Base-by-base conservation (phyloP, 768 basidiomycete genomes). In the Suillus weaverae region DNA sequence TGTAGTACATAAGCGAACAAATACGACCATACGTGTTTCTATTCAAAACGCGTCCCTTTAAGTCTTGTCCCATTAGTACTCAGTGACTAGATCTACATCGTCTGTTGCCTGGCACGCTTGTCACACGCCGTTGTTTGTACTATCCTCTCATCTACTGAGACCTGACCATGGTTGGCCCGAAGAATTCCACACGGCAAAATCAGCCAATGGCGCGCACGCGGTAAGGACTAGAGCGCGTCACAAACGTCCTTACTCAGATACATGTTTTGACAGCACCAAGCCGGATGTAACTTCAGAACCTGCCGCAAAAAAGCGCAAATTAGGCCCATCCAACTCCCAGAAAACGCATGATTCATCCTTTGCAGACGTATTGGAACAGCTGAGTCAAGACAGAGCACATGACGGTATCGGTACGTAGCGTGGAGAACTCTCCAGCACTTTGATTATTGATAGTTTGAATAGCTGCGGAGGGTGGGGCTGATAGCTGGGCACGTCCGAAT, bases 391-490 rank as follows among this genome's bases (percentile, higher is more conserved):
- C 16, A 51, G 14, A 62, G 72, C 81, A 44, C 78, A 72, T 8
- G 81, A 80, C 54, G 78, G 78, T 1, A 64, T 74, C 62, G 83
- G 86, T 85, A 64, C 26, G 84, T 74, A 51, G 59, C 20, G 9
- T 41, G 30, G 14, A 38, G 38, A 39, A 41, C 5, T 62, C 39
- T 16, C 26, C 6, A 30, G 26, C 10, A 13, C 46, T 54, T 35
- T 54, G 33, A 54, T 50, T 60, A 30, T 55, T 66, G 44, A 60
- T 54, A 43, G 55, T 38, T 26, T 56, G 9, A 43, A 13, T 59
- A 90, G 90, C 79, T 55, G 86, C 85, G 11, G 92, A 94, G 76
- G 93, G 92, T 67, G 93, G 92, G 64, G 87, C 90, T 22, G 84
- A 90, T 72, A 74, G 77, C 46, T 95, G 94, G 94, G 75, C 84